Evolutionary conservation across 768 basidiomycete species (phyloP).

Genomic region (Calvatia gigantea): DNA sequence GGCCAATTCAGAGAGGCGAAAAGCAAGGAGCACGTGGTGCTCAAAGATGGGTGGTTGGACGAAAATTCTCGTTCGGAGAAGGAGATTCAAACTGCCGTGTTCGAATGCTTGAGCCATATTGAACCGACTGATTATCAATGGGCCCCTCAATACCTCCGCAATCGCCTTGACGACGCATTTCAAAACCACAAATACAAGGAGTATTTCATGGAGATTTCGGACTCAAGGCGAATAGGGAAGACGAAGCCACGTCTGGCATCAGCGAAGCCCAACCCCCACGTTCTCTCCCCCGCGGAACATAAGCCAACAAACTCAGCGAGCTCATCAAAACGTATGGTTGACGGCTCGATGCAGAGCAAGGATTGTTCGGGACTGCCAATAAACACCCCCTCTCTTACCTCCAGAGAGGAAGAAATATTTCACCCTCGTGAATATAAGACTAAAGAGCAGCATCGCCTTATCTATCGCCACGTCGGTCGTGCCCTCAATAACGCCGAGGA

Average conservation of each 20-base stretch:
- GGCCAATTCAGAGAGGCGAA: too few species aligned
- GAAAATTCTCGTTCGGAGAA: constrained; percentile 6
- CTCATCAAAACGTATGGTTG: not conserved
- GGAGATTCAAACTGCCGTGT: constrained; percentile 14
- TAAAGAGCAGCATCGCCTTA: not conserved
- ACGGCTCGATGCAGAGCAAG: not conserved
- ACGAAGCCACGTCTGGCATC: not conserved
- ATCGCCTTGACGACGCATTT: not conserved
- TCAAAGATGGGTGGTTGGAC: constrained; percentile 21
- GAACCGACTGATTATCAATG: not conserved
- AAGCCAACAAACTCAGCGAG: not conserved
- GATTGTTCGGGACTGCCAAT: not conserved
- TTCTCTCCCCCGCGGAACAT: too few species aligned
- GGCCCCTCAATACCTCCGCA: not conserved
- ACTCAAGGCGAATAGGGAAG: not conserved
- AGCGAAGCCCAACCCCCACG: not conserved
- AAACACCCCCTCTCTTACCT: not conserved
- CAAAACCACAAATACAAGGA: not conserved
- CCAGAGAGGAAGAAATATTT: not conserved
- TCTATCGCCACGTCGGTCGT: not conserved
- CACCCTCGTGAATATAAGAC: not conserved
- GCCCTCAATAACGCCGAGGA: constrained; percentile 27
- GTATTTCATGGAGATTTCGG: not conserved
- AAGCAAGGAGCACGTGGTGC: constrained; percentile 3
- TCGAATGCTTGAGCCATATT: constrained; percentile 1